phyloP scores from a whole-genome alignment of 148 eudicot species.

The Fagopyrum esculentum region DNA sequence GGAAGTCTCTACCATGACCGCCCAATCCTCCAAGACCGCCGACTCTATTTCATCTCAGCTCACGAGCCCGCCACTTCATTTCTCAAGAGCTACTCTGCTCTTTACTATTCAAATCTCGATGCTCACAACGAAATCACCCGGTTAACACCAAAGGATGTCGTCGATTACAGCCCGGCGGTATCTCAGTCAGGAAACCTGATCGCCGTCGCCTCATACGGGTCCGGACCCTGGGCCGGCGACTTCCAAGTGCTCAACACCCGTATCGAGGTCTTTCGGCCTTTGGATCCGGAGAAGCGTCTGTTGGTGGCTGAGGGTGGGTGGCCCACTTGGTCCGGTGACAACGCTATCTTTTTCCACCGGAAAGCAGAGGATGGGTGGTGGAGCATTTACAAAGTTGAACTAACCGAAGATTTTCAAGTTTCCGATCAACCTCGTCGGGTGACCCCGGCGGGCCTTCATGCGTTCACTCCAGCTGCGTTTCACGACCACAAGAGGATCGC shows the following conservation, averaged over 20 bases:
- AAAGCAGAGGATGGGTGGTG: slow-evolving; percentile 81
- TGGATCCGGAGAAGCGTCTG: slow-evolving; percentile 36
- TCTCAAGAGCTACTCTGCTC: slow-evolving; percentile 53
- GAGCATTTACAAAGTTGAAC: slow-evolving; percentile 61
- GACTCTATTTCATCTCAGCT: slow-evolving; percentile 49
- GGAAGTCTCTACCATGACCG: slow-evolving; percentile 61
- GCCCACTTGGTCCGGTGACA: slow-evolving; percentile 71
- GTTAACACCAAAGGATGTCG: slow-evolving; percentile 50
- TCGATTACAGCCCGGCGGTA: slow-evolving; percentile 66
- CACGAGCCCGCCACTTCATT: slow-evolving; percentile 31
- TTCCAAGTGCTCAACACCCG: slow-evolving; percentile 54
- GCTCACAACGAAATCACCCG: slow-evolving; percentile 15
- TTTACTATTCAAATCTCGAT: slow-evolving; percentile 27
- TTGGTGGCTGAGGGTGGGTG: slow-evolving; percentile 65
- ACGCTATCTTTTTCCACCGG: slow-evolving; percentile 61
- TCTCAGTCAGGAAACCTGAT: slow-evolving; percentile 44
- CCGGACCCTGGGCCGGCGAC: slow-evolving; percentile 56
- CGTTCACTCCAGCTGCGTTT: slow-evolving; percentile 69
- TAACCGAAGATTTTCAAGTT: slow-evolving; percentile 10
- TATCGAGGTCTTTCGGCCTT: slow-evolving; percentile 44
- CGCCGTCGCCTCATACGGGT: slow-evolving; percentile 66
- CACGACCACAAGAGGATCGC: slow-evolving; percentile 31
- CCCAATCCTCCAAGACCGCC: slow-evolving; percentile 32
- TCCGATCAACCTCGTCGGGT: slow-evolving; percentile 22
- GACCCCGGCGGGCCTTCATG: slow-evolving; percentile 72